A percentile compares a stretch with the other conserved stretches of the same genome.
These are phyloP conservation scores for Sophora flavescens DNA, from an alignment of 306 rosid species.

Conservation along the genomic window DNA sequence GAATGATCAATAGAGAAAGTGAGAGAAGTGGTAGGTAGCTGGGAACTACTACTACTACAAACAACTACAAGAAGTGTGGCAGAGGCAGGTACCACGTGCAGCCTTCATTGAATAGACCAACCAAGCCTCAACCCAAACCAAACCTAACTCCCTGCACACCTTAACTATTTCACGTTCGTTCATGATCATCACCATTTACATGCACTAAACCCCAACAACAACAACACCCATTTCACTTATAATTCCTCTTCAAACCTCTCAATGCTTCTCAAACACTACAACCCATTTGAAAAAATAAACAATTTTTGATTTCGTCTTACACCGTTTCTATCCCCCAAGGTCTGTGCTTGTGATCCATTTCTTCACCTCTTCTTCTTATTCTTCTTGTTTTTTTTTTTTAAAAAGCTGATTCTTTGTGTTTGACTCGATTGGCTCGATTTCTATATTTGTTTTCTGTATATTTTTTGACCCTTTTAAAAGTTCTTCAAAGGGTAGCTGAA, in stretches of 20 bases:
- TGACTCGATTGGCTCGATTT: background rate
- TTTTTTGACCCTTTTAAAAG: background rate
- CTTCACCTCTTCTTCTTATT: background rate
- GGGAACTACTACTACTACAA: conserved; percentile 52
- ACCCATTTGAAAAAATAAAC: conserved; percentile 36
- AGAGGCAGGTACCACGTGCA: conserved; percentile 81
- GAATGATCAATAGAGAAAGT: background rate
- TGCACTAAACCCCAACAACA: background rate
- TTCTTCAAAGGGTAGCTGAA: conserved; percentile 13
- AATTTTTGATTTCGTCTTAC: conserved; percentile 21
- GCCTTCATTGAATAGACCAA: conserved; percentile 50
- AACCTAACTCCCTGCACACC: conserved; percentile 62
- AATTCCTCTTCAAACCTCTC: conserved; percentile 31
- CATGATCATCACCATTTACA: conserved; percentile 41
- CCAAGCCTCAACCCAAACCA: conserved; percentile 45
- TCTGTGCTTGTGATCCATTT: conserved; percentile 44
- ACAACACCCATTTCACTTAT: conserved; percentile 1
- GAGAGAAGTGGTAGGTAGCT: conserved; percentile 51
- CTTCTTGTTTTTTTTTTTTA: background rate
- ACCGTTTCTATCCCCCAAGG: conserved; percentile 47
- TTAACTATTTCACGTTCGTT: conserved; percentile 32
- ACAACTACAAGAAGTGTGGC: conserved; percentile 42
- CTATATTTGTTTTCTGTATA: background rate
- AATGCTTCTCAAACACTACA: conserved; percentile 45
- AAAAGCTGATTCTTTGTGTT: conserved; percentile 26